Evolutionary conservation across 1,284 basidiomycete species (phyloP).

Genomic region (Ceratorhiza oryzae-sativae): DNA sequence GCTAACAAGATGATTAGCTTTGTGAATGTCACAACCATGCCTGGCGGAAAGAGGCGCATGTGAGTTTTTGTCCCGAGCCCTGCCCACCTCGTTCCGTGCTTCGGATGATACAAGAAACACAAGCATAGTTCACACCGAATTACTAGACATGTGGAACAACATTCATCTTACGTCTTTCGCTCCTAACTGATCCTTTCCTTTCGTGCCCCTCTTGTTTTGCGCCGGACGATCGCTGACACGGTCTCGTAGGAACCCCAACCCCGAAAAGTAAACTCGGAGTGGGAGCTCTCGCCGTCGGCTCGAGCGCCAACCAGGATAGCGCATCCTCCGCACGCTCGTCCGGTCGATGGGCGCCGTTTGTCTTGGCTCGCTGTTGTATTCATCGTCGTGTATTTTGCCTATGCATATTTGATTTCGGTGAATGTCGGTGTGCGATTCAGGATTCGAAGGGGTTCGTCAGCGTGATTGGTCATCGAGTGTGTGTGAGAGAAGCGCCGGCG

Average conservation of each 20-base stretch:
- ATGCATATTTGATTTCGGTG: too few relatives aligned
- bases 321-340: conserved; percentile 14
- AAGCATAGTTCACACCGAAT: conserved; percentile 95
- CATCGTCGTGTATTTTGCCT: too few relatives aligned
- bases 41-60: conserved; percentile 96
- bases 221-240: conserved; percentile 14
- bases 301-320: conserved; percentile 24
- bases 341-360: background rate
- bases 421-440: too few relatives aligned
- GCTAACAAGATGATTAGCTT: conserved; percentile 61
- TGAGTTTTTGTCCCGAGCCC: conserved; percentile 59
- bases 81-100: background rate
- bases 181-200: conserved; percentile 76
- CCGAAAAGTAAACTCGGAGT: conserved; percentile 68
- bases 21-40: conserved; percentile 92
- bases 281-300: conserved; percentile 8
- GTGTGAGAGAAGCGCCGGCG: too few relatives aligned
- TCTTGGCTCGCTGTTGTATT: too few relatives aligned
- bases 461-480: too few relatives aligned
- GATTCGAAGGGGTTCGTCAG: too few relatives aligned
- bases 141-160: conserved; percentile 71
- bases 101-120: conserved; percentile 67
- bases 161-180: conserved; percentile 89
- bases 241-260: conserved; percentile 75
- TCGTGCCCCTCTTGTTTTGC: conserved; percentile 15